Evolutionary conservation across 164 flowering plant genomes (phyloP).

Genomic region (Nelumbo lutea): DNA sequence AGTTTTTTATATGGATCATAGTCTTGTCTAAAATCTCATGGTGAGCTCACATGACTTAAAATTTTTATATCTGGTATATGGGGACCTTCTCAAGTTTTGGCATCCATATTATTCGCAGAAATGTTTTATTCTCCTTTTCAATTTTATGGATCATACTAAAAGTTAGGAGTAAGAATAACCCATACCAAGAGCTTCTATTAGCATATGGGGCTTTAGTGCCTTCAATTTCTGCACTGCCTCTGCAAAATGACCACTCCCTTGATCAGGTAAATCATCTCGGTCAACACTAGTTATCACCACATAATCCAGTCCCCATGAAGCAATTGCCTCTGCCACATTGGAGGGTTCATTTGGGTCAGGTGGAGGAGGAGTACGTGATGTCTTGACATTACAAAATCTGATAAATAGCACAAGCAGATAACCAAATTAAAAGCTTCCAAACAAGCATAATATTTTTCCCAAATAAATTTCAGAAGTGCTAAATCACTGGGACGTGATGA

Average conservation of each 20-base stretch:
- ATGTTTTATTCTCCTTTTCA: background rate
- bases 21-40: background rate
- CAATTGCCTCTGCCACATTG: conserved; percentile 96
- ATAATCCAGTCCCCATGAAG: conserved; percentile 98
- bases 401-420: background rate
- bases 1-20: too few relatives aligned
- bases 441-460: background rate
- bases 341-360: conserved; percentile 93
- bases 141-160: background rate
- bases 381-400: conserved; percentile 98
- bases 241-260: conserved; percentile 95
- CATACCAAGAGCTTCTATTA: conserved; percentile 96
- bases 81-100: background rate
- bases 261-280: conserved; percentile 92
- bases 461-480: too few relatives aligned
- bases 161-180: background rate
- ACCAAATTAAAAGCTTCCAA: background rate
- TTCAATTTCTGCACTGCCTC: conserved; percentile 89
- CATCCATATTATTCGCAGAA: background rate
- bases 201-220: conserved; percentile 67
- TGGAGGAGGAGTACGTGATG: conserved; percentile 93
- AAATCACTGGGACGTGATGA: too few relatives aligned
- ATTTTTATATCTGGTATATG: background rate
- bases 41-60: background rate
- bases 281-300: conserved; percentile 98